phyloP scores from a whole-genome alignment of 768 basidiomycete species.

The Sutorius australiensis region DNA sequence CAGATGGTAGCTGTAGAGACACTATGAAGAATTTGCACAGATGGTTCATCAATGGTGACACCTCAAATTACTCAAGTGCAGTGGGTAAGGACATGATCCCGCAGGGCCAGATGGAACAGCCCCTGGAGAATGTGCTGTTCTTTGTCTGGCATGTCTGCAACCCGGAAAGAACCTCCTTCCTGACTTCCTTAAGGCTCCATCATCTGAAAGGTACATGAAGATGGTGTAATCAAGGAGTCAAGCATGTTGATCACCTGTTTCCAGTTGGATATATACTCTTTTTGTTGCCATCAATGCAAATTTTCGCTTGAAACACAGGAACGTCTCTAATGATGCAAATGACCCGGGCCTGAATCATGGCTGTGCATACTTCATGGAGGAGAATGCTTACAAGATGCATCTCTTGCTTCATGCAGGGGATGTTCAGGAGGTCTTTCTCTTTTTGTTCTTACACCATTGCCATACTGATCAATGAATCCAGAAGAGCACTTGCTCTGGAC shows the following conservation, averaged over 20 bases:
- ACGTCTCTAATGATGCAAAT: neutral
- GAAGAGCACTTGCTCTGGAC: conserved; percentile 6
- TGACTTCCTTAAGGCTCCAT: neutral
- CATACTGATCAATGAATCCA: neutral
- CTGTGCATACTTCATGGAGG: neutral
- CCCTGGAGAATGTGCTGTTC: neutral
- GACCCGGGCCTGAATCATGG: neutral
- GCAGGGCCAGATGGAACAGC: neutral
- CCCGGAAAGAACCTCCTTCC: neutral
- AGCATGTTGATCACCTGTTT: neutral
- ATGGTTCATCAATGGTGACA: neutral
- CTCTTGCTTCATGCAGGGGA: neutral
- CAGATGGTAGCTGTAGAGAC: too few relatives aligned
- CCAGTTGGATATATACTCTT: neutral
- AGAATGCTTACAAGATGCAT: neutral
- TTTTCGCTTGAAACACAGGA: neutral
- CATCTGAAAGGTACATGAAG: neutral
- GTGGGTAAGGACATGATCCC: neutral
- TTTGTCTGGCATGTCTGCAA: neutral
- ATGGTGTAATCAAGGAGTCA: neutral
- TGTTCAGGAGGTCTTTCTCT: neutral
- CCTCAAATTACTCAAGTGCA: neutral
- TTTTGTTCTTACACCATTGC: too few relatives aligned
- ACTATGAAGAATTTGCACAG: neutral
- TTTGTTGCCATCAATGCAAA: neutral